Evolutionary conservation across 768 basidiomycete species (phyloP).

Genomic region (Brasilioporus rufonigricans): DNA sequence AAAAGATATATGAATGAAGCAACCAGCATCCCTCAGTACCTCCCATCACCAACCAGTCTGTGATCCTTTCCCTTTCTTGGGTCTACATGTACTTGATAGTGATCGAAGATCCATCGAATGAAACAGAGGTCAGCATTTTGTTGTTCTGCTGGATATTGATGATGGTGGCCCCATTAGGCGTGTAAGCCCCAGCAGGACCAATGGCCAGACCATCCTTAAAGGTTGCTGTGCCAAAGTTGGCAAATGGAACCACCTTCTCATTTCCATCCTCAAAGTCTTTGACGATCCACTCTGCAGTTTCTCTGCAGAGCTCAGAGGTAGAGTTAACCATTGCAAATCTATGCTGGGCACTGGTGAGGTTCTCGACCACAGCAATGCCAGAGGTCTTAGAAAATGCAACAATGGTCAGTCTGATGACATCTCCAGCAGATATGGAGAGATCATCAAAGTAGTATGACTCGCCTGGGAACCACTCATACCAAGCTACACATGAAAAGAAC

Average conservation of each 20-base stretch:
- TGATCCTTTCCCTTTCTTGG: too few species aligned
- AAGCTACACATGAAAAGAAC: constrained; percentile 1
- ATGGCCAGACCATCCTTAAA: not conserved
- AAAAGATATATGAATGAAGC: too few species aligned
- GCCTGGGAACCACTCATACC: constrained; percentile 7
- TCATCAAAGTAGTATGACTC: not conserved
- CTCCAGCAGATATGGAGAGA: not conserved
- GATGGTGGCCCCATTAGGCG: not conserved
- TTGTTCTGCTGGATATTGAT: not conserved
- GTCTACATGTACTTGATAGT: not conserved
- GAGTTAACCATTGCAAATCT: too few species aligned
- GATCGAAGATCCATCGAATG: not conserved
- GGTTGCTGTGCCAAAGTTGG: not conserved
- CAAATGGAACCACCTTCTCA: not conserved
- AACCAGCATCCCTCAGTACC: too few species aligned
- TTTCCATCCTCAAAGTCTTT: not conserved
- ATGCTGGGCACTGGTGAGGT: too few species aligned
- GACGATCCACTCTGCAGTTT: not conserved
- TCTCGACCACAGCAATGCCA: too few species aligned
- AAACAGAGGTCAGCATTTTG: not conserved
- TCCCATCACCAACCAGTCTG: too few species aligned
- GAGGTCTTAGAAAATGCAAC: too few species aligned
- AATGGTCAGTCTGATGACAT: too few species aligned
- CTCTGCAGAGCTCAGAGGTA: not conserved
- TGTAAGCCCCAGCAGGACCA: not conserved